Evolutionary conservation across 345 rosid species (phyloP), one percentile per base, ranked within the genome.

Genomic region (Syzygium jambos): DNA sequence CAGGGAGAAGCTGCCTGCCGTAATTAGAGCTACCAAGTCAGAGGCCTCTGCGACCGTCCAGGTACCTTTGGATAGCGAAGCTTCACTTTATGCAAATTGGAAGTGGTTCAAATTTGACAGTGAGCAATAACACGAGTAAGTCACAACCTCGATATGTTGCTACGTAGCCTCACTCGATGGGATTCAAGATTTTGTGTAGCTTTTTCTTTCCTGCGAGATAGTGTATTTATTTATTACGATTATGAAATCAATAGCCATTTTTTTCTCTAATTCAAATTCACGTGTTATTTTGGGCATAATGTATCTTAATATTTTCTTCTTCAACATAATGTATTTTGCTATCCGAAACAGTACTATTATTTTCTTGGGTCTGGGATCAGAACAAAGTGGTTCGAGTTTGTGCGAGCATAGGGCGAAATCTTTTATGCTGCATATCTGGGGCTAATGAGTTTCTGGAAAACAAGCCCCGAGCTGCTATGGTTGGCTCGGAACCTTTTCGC

Each of bases 51-150:
- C 91, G 11, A 86, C 85, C 49, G 89, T 90, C 78, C 84, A 88
- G 85, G 86, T 90, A 84, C 88, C 93, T 83, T 93, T 92, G 68
- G 93, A 91, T 3, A 89, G 89, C 10, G 98, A 95, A 90, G 93
- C 91, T 87, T 90, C 89, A 78, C 77, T 92, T 65, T 96, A 93
- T 83, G 95, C 98, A 83, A 97, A 97, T 82, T 96, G 98, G 99
- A 92, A 94, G 49, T 97, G 99, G 99, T 95, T 97, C 94, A 94
- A 86, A 90, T 97, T 97, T 84, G 96, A 95, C 91, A 89, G 89
- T 49, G 89, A n/a, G 80, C 80, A 84, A 34, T 46, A 86, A 46
- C 34, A 29, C 13, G 54, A 16, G 27, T 27, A n/a, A 21, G 51
- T 68, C 73, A 85, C 73, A 85, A 85, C 77, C 41, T 86, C 46